Conservation (phyloP, 2,329 filamentous ascomycete genomes). For the Penicillium sp. region DNA sequence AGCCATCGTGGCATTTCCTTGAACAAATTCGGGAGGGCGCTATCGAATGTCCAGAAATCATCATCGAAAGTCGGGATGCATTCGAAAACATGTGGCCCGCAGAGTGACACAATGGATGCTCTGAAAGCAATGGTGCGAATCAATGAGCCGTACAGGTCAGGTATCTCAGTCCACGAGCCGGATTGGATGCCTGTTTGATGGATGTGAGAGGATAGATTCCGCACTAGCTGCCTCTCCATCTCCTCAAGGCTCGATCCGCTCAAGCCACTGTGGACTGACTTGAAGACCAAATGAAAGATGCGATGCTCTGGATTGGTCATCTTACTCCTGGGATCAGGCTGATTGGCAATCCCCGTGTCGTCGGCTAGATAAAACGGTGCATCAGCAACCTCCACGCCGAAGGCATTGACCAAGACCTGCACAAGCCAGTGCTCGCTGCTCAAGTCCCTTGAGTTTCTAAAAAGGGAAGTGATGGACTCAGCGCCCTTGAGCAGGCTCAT, state of each 20-base stretch:
- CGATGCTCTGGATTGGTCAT: conserved; percentile 9
- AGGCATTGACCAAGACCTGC: conserved; percentile 6
- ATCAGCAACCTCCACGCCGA: conserved; percentile 3
- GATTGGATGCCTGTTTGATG: neutral
- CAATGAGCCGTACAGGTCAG: neutral
- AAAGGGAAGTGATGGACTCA: conserved; percentile 3
- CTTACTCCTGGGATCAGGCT: conserved; percentile 4
- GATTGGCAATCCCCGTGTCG: conserved; percentile 6
- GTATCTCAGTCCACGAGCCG: neutral
- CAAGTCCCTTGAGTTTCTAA: conserved; percentile 5
- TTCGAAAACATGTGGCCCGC: neutral
- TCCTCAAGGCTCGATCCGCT: conserved; percentile 4
- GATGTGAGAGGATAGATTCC: conserved; percentile 1
- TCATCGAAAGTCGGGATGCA: neutral
- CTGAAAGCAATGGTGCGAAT: neutral
- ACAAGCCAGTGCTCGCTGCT: conserved; percentile 8
- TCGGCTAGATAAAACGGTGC: conserved; percentile 2
- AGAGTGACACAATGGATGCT: neutral
- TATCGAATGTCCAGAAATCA: conserved; percentile 7
- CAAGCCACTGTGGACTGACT: neutral
- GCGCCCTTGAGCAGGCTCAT: conserved; percentile 1
- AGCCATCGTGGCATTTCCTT: conserved; percentile 23
- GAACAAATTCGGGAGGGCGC: conserved; percentile 17
- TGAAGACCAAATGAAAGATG: conserved; percentile 7
- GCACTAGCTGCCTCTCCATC: conserved; percentile 8